Evolutionary conservation across 2,329 filamentous ascomycete genomes (phyloP).

Genomic region (Ophidiomyces ophidiicola): DNA sequence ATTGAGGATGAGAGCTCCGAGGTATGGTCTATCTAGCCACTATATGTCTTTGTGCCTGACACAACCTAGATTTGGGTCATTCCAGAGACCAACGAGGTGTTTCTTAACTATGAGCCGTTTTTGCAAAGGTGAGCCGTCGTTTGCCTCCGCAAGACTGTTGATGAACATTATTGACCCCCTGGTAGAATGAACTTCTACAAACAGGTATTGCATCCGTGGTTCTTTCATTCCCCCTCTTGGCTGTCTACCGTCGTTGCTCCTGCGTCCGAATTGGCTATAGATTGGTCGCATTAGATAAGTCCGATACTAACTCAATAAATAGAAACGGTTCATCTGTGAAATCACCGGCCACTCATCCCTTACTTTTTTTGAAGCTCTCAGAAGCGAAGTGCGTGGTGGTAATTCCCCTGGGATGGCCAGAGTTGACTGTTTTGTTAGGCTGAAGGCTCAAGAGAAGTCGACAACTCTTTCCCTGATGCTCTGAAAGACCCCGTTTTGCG

Average conservation of each 20-base stretch:
- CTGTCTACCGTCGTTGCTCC: neutral
- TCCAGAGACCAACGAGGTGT: slow-evolving; percentile 77
- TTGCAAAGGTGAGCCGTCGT: slow-evolving; percentile 55
- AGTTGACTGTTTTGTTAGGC: slow-evolving; percentile 38
- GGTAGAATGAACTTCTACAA: slow-evolving; percentile 82
- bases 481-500: slow-evolving; percentile 83
- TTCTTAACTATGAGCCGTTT: slow-evolving; percentile 78
- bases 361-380: slow-evolving; percentile 82
- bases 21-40: slow-evolving; percentile 45
- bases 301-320: slow-evolving; percentile 12
- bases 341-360: slow-evolving; percentile 87
- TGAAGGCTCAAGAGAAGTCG: slow-evolving; percentile 73
- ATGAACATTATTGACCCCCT: slow-evolving; percentile 3
- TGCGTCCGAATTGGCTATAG: neutral
- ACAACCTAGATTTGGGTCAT: slow-evolving; percentile 76
- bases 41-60: too few relatives aligned
- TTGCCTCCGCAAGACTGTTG: neutral
- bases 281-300: neutral
- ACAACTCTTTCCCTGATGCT: slow-evolving; percentile 80
- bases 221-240: neutral
- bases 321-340: slow-evolving; percentile 87
- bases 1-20: slow-evolving; percentile 73
- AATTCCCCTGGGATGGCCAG: neutral
- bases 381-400: slow-evolving; percentile 62
- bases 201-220: slow-evolving; percentile 47